Evolutionary conservation across 2,329 filamentous ascomycete species (phyloP), one percentile per base, ranked within the genome.

Genomic region (Trichoderma semiorbis): DNA sequence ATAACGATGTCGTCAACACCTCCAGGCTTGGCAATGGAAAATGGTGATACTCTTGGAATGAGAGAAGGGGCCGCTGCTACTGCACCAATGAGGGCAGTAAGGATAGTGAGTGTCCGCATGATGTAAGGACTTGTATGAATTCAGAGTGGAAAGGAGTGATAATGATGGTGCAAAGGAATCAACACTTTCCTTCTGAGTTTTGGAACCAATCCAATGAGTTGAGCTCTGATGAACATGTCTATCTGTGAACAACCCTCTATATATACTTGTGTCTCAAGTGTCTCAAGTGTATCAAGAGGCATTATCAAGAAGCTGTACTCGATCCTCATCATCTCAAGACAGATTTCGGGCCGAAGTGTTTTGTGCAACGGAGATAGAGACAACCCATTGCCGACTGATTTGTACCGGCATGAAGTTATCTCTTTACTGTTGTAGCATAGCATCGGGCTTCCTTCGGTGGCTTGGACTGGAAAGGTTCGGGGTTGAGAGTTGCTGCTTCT

Each of bases 381-480:
- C 34, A 58, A 12, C 26, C n/a, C n/a, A 28, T 7, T 58, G 24
- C 24, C 34, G 50, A 65, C 62, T 28, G 30, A 5, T 18, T 32
- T 53, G 39, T 65, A 21, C 47, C 12, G 62, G 24, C 18, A 65
- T 53, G 39, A 65, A 21, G 47, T 6, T 24, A 50, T 65, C 43
- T 32, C 39, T 65, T 65, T 65, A 65, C 62, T 11, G 18, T 65
- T 65, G 21, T 32, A 65, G 62, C 18, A 65, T 65, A 50, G 62
- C 47, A 65, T 7, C 62, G 62, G 62, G 28, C 62, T 65, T 65
- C 62, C 62, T 65, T 65, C 62, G 62, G 62, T 47, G 39, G n/a
- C 39, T 65, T 50, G 39, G 30, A 21, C 8, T 65, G 26, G 32
- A 34, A 50, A 50, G 28, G 39, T 53, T 21, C n/a, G 7, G 7